phyloP scores from a whole-genome alignment of 306 rosid genomes.

The Styphnolobium japonicum region DNA sequence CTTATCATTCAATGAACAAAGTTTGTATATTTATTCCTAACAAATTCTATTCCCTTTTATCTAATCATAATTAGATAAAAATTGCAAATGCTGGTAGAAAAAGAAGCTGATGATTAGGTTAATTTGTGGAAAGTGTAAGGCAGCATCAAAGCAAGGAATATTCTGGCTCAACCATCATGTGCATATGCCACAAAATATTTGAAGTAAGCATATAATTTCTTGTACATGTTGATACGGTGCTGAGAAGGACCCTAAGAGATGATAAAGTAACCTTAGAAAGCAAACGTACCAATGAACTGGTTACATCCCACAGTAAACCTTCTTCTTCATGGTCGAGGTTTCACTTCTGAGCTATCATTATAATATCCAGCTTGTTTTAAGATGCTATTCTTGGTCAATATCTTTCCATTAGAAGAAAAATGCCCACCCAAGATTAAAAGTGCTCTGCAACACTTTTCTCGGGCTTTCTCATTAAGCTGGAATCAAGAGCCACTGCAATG shows the following conservation, averaged over 20 bases:
- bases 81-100: not conserved
- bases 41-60: not conserved
- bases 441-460: conserved; percentile 59
- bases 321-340: conserved; percentile 32
- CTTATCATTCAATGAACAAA: not conserved
- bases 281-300: conserved; percentile 40
- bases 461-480: conserved; percentile 52
- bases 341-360: conserved; percentile 20
- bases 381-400: conserved; percentile 38
- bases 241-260: not conserved
- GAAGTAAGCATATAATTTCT: not conserved
- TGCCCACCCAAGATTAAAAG: conserved; percentile 61
- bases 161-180: not conserved
- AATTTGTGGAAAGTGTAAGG: not conserved
- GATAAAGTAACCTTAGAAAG: not conserved
- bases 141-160: not conserved
- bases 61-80: too few relatives aligned
- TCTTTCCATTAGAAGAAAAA: conserved; percentile 52
- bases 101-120: too few relatives aligned
- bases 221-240: not conserved
- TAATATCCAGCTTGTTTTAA: conserved; percentile 37
- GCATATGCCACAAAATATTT: not conserved
- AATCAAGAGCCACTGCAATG: conserved; percentile 61
- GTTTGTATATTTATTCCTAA: not conserved
- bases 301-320: conserved; percentile 17